Percentiles rank a stretch among this genome's conserved stretches.
phyloP scores from a whole-genome alignment of 495 filamentous ascomycete genomes.

The Astrocystis sublimbata region DNA sequence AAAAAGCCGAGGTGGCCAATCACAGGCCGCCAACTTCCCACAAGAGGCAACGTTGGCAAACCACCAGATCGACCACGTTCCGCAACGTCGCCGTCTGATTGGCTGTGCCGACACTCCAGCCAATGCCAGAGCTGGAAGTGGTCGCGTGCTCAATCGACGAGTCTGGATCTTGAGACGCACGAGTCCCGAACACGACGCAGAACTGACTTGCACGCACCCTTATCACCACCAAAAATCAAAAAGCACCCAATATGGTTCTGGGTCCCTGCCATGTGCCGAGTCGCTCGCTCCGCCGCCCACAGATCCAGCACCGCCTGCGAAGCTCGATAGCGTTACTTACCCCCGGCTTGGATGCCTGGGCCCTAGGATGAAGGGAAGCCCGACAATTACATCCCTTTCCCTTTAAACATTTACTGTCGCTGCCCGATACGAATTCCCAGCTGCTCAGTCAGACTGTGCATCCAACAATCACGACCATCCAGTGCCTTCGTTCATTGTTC shows the following conservation, averaged over 20 bases:
- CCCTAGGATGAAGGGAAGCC: neutral
- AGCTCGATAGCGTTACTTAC: no score
- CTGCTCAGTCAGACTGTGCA: neutral
- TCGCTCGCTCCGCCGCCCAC: neutral
- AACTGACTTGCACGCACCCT: slow-evolving; percentile 17
- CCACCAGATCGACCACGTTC: slow-evolving; percentile 18
- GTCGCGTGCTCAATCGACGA: slow-evolving; percentile 37
- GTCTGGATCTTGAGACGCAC: slow-evolving; percentile 24
- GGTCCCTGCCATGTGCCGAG: slow-evolving; percentile 16
- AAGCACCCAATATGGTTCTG: slow-evolving; percentile 21
- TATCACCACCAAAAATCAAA: no score
- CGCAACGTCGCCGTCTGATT: slow-evolving; percentile 21
- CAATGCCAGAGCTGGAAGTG: slow-evolving; percentile 36
- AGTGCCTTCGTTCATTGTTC: slow-evolving; percentile 9
- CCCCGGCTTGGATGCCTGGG: no score
- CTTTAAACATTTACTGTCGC: neutral
- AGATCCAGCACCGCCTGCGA: neutral
- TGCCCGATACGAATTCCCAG: neutral
- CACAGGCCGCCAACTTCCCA: slow-evolving; percentile 3
- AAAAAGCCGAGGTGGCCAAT: neutral
- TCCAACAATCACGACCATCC: neutral
- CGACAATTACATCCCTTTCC: neutral
- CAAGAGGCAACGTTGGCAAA: slow-evolving; percentile 18
- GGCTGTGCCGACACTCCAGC: slow-evolving; percentile 19
- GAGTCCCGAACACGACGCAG: no score